Evolutionary conservation across 371 early-diverging fungal species (phyloP).

Genomic region (Actinomortierella ambigua): DNA sequence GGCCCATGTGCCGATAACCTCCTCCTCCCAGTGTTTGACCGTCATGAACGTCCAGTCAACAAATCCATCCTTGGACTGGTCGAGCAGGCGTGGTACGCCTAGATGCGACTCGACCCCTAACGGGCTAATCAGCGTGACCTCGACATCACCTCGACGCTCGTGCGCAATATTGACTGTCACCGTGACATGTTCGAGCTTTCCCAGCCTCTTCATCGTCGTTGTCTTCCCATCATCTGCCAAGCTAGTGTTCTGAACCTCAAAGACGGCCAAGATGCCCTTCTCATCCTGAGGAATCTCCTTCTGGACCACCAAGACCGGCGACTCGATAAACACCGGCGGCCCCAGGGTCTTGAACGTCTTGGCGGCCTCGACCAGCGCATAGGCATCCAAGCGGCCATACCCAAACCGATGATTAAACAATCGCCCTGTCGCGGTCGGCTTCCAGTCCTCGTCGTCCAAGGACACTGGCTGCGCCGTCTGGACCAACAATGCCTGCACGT

Average conservation of each 20-base stretch:
- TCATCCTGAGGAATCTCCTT: slow-evolving; percentile 60
- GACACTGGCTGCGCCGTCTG: slow-evolving; percentile 80
- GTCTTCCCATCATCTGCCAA: slow-evolving; percentile 54
- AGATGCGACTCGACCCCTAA: slow-evolving; percentile 66
- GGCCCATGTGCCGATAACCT: slow-evolving; percentile 81
- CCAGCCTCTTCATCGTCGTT: slow-evolving; percentile 54
- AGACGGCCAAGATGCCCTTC: slow-evolving; percentile 14
- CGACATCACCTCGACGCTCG: slow-evolving; percentile 80
- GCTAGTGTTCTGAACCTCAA: slow-evolving; percentile 39
- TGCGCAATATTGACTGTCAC: slow-evolving; percentile 86
- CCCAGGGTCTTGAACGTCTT: slow-evolving; percentile 63
- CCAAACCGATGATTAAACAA: slow-evolving; percentile 89
- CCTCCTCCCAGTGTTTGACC: slow-evolving; percentile 95
- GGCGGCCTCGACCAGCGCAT: slow-evolving; percentile 78
- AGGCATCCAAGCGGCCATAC: slow-evolving; percentile 91
- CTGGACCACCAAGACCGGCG: slow-evolving; percentile 47
- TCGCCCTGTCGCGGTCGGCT: slow-evolving; percentile 63
- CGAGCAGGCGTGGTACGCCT: slow-evolving; percentile 67
- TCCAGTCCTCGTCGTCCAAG: slow-evolving; percentile 66
- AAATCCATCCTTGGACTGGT: slow-evolving; percentile 72
- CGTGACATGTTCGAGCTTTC: slow-evolving; percentile 83
- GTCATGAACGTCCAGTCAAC: slow-evolving; percentile 93
- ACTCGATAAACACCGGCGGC: slow-evolving; percentile 60
- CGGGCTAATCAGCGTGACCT: slow-evolving; percentile 79
- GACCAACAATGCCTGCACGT: slow-evolving; percentile 85